Conservation (phyloP, 495 filamentous ascomycete species). For the Podospora sp. region DNA sequence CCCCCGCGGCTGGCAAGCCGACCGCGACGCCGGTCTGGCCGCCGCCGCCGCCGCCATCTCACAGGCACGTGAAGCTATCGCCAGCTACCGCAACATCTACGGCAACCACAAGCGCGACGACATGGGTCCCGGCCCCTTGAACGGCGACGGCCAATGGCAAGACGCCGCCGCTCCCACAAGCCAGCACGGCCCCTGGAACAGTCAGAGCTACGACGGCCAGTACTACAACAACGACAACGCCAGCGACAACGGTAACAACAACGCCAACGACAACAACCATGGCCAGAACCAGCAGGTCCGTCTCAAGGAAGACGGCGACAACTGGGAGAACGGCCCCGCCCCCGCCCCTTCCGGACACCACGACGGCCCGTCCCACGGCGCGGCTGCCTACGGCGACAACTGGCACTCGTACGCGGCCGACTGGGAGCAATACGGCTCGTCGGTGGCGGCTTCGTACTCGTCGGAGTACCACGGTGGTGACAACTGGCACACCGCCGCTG, state of each 20-base stretch:
- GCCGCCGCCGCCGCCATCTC: background rate
- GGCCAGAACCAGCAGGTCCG: too few species aligned
- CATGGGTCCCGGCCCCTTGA: background rate
- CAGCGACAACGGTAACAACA: conserved; percentile 6
- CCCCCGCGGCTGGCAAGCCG: conserved; percentile 14
- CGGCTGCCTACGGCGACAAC: background rate
- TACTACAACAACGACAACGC: background rate
- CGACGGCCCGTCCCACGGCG: background rate
- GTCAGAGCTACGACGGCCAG: background rate
- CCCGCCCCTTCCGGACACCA: too few species aligned
- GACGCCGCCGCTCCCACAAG: background rate
- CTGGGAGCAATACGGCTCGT: conserved; percentile 2
- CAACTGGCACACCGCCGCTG: conserved; percentile 15
- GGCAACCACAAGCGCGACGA: conserved; percentile 1
- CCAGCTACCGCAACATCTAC: background rate
- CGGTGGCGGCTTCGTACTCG: conserved; percentile 3
- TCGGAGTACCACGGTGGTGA: background rate
- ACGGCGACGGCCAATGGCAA: background rate
- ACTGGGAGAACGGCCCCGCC: background rate
- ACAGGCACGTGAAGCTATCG: background rate
- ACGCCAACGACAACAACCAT: too few species aligned
- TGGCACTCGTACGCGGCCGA: background rate
- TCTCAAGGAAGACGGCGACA: background rate
- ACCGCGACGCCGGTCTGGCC: conserved; percentile 9
- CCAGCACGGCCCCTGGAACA: background rate